phyloP scores from a whole-genome alignment of 1,284 basidiomycete genomes.

The Exobasidium cylindrosporum region DNA sequence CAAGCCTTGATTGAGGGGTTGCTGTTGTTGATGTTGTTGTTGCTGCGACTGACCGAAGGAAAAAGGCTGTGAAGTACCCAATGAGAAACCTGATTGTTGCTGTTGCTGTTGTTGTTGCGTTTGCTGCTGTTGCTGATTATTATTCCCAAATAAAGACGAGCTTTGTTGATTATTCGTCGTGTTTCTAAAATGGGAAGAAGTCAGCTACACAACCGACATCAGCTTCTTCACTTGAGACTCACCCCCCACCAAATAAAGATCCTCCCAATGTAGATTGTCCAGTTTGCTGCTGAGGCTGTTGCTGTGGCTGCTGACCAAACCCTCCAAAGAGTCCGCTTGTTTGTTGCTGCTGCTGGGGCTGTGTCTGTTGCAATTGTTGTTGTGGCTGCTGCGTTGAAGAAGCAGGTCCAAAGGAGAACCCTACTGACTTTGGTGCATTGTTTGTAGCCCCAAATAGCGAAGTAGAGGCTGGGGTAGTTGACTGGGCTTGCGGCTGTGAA shows the following conservation, averaged over 20 bases:
- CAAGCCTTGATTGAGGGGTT: conserved; percentile 4
- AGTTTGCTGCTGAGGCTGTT: not conserved
- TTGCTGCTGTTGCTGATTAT: not conserved
- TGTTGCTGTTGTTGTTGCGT: not conserved
- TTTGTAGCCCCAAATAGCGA: not conserved
- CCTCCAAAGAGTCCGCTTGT: conserved; percentile 2
- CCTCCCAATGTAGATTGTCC: not conserved
- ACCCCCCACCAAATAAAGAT: not conserved
- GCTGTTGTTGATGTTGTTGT: conserved; percentile 21
- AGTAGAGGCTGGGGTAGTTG: conserved; percentile 7
- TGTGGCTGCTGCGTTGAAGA: conserved; percentile 10
- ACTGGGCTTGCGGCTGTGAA: conserved; percentile 14
- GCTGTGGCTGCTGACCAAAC: conserved; percentile 5
- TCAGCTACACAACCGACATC: no score
- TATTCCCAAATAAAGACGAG: not conserved
- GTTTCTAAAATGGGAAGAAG: no score
- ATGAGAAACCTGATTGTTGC: not conserved
- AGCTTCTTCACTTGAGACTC: no score
- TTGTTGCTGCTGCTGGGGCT: conserved; percentile 16
- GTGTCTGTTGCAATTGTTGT: conserved; percentile 8
- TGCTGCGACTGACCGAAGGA: conserved; percentile 21
- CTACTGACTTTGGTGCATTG: not conserved
- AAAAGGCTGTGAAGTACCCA: conserved; percentile 1
- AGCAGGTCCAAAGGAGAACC: conserved; percentile 10
- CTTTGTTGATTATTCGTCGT: not conserved